Conservation (phyloP, 2,329 filamentous ascomycete genomes). For the Xylariomycetidae sp. region DNA sequence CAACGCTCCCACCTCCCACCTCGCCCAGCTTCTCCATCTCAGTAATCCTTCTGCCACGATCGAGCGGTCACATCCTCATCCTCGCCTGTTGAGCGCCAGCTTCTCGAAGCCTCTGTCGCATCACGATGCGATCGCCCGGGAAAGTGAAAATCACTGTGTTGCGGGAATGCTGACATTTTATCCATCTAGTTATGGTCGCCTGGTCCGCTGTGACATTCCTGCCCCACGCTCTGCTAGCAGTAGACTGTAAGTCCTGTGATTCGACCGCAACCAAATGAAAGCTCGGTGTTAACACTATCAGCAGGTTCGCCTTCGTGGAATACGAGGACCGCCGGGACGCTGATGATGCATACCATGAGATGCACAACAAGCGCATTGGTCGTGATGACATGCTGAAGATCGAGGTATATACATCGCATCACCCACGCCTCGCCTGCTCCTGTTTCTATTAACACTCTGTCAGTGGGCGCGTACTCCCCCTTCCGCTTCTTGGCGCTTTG, state of each 20-base stretch:
- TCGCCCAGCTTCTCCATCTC: constrained; percentile 26
- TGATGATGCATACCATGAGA: constrained; percentile 98
- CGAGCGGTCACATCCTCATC: constrained; percentile 46
- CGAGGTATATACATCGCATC: no score
- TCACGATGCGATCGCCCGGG: constrained; percentile 25
- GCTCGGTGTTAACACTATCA: constrained; percentile 6
- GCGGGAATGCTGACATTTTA: constrained; percentile 39
- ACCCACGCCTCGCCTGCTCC: no score
- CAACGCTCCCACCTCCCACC: constrained; percentile 25
- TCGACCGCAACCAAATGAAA: constrained; percentile 5
- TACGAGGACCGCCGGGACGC: constrained; percentile 98
- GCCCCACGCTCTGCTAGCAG: constrained; percentile 90
- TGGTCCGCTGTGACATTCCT: constrained; percentile 97
- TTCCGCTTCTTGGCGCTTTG: constrained; percentile 97
- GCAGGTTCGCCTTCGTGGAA: constrained; percentile 93
- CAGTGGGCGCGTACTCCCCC: constrained; percentile 98
- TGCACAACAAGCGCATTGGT: constrained; percentile 98
- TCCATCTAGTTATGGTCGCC: constrained; percentile 77
- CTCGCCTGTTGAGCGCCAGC: no score
- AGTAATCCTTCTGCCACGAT: constrained; percentile 37
- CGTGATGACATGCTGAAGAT: constrained; percentile 96
- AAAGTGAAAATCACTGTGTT: constrained; percentile 21
- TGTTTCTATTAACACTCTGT: constrained; percentile 11
- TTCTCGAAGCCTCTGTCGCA: constrained; percentile 26
- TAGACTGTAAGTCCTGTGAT: constrained; percentile 84